A percentile compares a stretch with the other conserved stretches of the same genome.
phyloP scores from a whole-genome alignment of 805 yeast genomes.

The Lachancea waltii region DNA sequence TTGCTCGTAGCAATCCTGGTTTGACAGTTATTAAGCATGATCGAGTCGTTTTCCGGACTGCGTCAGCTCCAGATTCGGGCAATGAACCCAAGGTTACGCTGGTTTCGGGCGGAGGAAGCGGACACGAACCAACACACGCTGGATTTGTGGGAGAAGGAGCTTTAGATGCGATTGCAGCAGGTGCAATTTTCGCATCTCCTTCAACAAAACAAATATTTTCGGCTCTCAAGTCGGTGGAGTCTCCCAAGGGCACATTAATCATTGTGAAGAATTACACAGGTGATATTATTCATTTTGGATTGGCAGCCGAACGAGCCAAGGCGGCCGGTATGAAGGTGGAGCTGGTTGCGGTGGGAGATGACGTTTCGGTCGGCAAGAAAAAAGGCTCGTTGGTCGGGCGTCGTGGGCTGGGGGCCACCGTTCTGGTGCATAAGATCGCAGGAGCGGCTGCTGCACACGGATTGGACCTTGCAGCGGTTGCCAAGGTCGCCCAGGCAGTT shows the following conservation, averaged over 20 bases:
- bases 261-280: slow-evolving; percentile 88
- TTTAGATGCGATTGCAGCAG: slow-evolving; percentile 76
- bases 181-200: slow-evolving; percentile 82
- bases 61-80: slow-evolving; percentile 18
- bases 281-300: slow-evolving; percentile 79
- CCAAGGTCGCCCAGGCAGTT: slow-evolving; percentile 48
- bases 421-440: slow-evolving; percentile 71
- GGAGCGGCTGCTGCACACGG: slow-evolving; percentile 52
- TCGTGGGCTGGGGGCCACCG: slow-evolving; percentile 84
- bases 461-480: slow-evolving; percentile 43
- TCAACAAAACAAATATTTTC: slow-evolving; percentile 71
- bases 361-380: slow-evolving; percentile 77
- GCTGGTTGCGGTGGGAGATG: slow-evolving; percentile 72
- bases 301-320: slow-evolving; percentile 77
- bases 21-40: slow-evolving; percentile 15
- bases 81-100: slow-evolving; percentile 51
- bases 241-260: slow-evolving; percentile 53
- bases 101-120: slow-evolving; percentile 83
- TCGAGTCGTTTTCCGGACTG: slow-evolving; percentile 13
- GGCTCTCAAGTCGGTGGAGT: slow-evolving; percentile 40
- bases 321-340: slow-evolving; percentile 66
- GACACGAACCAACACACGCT: slow-evolving; percentile 85
- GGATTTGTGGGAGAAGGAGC: slow-evolving; percentile 78
- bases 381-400: slow-evolving; percentile 85
- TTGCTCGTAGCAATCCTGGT: slow-evolving; percentile 17